Evolutionary conservation across 805 yeast species (phyloP).

Genomic region (Myxozyma geophila): DNA sequence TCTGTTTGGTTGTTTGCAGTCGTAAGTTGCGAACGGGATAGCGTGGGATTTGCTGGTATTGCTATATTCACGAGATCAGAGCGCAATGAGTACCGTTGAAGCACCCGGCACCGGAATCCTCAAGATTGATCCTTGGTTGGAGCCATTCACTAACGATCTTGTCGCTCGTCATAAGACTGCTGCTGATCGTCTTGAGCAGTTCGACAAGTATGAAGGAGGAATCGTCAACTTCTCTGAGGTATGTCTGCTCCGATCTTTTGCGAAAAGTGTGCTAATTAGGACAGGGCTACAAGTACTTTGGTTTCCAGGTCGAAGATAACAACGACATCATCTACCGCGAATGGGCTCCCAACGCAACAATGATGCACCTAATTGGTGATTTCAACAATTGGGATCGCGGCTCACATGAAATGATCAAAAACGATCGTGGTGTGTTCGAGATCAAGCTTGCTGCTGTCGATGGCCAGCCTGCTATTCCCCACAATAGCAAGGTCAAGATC

Average conservation of each 20-base stretch:
- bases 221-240: slow-evolving; percentile 64
- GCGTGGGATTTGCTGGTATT: background rate
- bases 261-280: background rate
- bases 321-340: slow-evolving; percentile 69
- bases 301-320: slow-evolving; percentile 64
- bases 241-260: background rate
- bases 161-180: slow-evolving; percentile 70
- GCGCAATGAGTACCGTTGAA: background rate
- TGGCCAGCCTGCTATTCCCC: slow-evolving; percentile 71
- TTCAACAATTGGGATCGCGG: slow-evolving; percentile 81
- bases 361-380: slow-evolving; percentile 85
- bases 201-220: slow-evolving; percentile 66
- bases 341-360: slow-evolving; percentile 87
- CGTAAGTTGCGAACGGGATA: no score
- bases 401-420: slow-evolving; percentile 59
- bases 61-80: background rate
- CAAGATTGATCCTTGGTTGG: slow-evolving; percentile 81
- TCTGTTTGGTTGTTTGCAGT: background rate
- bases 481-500: slow-evolving; percentile 73
- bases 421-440: slow-evolving; percentile 73
- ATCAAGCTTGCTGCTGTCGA: slow-evolving; percentile 60
- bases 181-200: slow-evolving; percentile 61
- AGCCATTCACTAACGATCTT: slow-evolving; percentile 72
- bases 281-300: slow-evolving; percentile 71
- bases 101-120: slow-evolving; percentile 49